These are phyloP conservation scores for Saccharomycopsis fibuligera DNA, from an alignment of 805 yeast genomes.

Conservation along the genomic window DNA sequence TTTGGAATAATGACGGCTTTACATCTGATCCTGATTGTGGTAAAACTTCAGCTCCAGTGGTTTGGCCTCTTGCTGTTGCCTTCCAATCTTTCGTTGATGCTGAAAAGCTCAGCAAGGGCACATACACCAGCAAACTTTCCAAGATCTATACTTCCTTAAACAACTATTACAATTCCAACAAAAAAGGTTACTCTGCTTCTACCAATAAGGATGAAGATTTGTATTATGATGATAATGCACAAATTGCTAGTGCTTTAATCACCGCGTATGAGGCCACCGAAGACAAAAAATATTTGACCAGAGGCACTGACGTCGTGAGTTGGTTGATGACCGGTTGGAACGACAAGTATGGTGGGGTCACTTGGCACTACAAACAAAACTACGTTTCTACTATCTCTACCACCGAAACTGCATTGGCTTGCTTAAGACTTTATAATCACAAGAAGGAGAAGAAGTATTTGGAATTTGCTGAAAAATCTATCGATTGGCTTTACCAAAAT, in stretches of 20 bases:
- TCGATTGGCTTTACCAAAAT: slow-evolving; percentile 48
- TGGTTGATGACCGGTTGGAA: slow-evolving; percentile 65
- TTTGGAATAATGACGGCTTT: slow-evolving; percentile 8
- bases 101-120: slow-evolving; percentile 28
- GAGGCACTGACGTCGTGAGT: slow-evolving; percentile 50
- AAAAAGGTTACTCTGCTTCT: slow-evolving; percentile 60
- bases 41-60: slow-evolving; percentile 21
- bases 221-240: slow-evolving; percentile 73
- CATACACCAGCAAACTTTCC: slow-evolving; percentile 47
- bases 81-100: slow-evolving; percentile 66
- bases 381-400: slow-evolving; percentile 64
- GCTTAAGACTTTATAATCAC: slow-evolving; percentile 48
- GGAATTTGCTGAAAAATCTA: slow-evolving; percentile 52
- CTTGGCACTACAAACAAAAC: slow-evolving; percentile 58
- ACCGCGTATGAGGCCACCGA: slow-evolving; percentile 65
- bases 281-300: slow-evolving; percentile 44
- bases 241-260: slow-evolving; percentile 57
- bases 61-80: slow-evolving; percentile 66
- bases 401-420: slow-evolving; percentile 59
- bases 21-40: neutral
- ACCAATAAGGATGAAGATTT: slow-evolving; percentile 59
- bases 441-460: slow-evolving; percentile 42
- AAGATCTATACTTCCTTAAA: slow-evolving; percentile 46
- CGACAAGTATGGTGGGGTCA: slow-evolving; percentile 52
- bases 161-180: slow-evolving; percentile 38